These are phyloP conservation scores for Ophiostoma novo-ulmi DNA, from an alignment of 2,329 filamentous ascomycete genomes.

Conservation along the genomic window DNA sequence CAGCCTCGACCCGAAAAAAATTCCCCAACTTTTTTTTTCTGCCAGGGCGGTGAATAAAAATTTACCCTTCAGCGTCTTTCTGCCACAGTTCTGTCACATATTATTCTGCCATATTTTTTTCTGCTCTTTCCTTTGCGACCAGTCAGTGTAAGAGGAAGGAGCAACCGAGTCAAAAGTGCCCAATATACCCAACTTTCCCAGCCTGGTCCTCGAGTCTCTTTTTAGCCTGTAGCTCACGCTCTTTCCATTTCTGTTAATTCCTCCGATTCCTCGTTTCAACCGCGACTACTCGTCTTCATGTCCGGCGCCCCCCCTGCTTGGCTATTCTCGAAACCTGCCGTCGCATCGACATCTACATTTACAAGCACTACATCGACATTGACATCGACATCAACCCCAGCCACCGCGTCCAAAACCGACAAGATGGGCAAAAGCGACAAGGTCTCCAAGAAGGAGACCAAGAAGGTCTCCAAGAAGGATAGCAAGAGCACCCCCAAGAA, in stretches of 20 bases:
- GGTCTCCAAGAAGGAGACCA: conserved; percentile 26
- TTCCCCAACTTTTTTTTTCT: conserved; percentile 16
- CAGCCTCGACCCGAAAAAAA: conserved; percentile 12
- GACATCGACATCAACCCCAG: too few relatives aligned
- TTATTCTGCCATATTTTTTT: conserved; percentile 7
- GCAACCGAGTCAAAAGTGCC: conserved; percentile 11
- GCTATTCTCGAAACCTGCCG: conserved; percentile 26
- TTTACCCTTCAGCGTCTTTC: conserved; percentile 10
- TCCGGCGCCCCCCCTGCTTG: conserved; percentile 25
- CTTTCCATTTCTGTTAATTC: not conserved
- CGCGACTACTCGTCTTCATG: conserved; percentile 21
- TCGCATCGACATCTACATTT: conserved; percentile 9
- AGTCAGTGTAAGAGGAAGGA: conserved; percentile 14
- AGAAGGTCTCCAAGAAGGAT: conserved; percentile 22
- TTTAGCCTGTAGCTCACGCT: not conserved
- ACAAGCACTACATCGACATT: not conserved
- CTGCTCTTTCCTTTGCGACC: not conserved
- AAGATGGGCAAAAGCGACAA: conserved; percentile 26
- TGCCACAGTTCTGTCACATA: conserved; percentile 8
- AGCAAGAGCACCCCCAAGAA: conserved; percentile 20
- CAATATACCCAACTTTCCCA: not conserved
- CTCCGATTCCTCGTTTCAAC: not conserved
- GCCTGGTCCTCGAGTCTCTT: too few relatives aligned
- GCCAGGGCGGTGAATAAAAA: conserved; percentile 18
- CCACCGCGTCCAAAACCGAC: not conserved